Percentiles rank a stretch among this genome's conserved stretches.
Conservation (phyloP, 176 grass and related monocot genomes). For the Hordeum marinum region DNA sequence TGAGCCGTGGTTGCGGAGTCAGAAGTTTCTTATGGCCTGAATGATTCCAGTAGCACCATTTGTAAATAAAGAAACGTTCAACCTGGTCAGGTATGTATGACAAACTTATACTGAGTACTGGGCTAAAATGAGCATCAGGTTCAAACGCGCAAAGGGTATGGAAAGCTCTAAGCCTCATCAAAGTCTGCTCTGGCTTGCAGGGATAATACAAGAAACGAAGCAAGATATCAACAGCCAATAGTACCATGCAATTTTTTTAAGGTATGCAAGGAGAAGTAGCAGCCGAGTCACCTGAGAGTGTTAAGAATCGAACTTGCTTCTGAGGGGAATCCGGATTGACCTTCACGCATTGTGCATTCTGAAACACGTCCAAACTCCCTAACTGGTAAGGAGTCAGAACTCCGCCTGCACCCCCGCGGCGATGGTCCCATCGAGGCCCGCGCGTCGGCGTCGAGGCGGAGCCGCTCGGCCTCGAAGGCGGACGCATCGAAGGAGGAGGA, state of each 20-base stretch:
- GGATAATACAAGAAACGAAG: not conserved
- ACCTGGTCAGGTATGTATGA: not conserved
- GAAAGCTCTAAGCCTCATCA: not conserved
- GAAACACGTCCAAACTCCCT: constrained; percentile 58
- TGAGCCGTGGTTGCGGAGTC: constrained; percentile 88
- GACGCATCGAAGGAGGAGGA: constrained; percentile 52
- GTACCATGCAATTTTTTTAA: not conserved
- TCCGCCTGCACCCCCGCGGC: constrained; percentile 30
- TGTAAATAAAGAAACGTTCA: not conserved
- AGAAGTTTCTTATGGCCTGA: constrained; percentile 75
- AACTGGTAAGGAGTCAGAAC: constrained; percentile 36
- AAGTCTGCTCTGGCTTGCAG: not conserved
- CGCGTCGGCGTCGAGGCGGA: constrained; percentile 69
- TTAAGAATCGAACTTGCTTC: constrained; percentile 90
- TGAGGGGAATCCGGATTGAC: constrained; percentile 89
- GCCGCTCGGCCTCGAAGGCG: constrained; percentile 67
- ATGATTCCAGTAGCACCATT: not conserved
- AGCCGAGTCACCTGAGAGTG: constrained; percentile 55
- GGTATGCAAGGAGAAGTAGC: not conserved
- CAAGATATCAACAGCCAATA: not conserved
- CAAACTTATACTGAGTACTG: not conserved
- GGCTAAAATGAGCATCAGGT: not conserved
- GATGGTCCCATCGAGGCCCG: constrained; percentile 55
- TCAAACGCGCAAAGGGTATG: not conserved
- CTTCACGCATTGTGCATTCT: constrained; percentile 65